Base-by-base conservation (phyloP, 139 green algal species). In the Chlorella vulgaris region DNA sequence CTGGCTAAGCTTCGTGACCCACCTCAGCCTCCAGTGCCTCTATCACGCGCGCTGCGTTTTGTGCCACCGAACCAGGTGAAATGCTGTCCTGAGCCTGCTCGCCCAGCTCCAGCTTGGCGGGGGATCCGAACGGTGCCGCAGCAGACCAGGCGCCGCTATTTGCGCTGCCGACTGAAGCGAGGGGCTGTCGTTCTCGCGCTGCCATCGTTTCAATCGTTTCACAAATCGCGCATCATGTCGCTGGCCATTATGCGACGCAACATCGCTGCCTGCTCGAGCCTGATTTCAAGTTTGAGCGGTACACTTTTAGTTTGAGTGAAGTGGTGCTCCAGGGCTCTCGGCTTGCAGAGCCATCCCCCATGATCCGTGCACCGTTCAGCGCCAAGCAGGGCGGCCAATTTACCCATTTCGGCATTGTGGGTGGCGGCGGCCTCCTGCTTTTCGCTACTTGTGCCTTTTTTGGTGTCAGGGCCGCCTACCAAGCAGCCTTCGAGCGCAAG, bases 21-120 rank as follows among this genome's bases (percentile, higher is more conserved):
- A 81, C 74, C 74, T 81, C 58, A 19, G 74, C 58, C 39, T 81
- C 74, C n/a, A 81, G 39, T 5, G 74, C 74, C 38, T 81, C 33
- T 28, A 81, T 70, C 4, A 81, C 74, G 3, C n/a, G 24, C 2
- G 31, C 38, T 26, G 74, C 74, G 39, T 81, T 68, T 2, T 40
- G 22, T 7, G 40, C 60, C 29, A 81, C 36, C n/a, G 36, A 60
- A 8, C 47, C 31, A 26, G 36, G 33, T 35, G 65, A 47, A 26
- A 71, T 51, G 55, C 15, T 15, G 18, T 28, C 18, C 22, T 65
- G 18, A 28, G 55, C 18, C 55, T 65, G 55, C 21, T 65, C 21
- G 15, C 55, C 18, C 55, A 8, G 55, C 21, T n/a, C 5, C 55
- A 47, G 65, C 35, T 71, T 71, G 35, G 33, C n/a, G 3, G 65